These are phyloP conservation scores for Acorus gramineus DNA, from an alignment of 106 monocot genomes.

Conservation along the genomic window DNA sequence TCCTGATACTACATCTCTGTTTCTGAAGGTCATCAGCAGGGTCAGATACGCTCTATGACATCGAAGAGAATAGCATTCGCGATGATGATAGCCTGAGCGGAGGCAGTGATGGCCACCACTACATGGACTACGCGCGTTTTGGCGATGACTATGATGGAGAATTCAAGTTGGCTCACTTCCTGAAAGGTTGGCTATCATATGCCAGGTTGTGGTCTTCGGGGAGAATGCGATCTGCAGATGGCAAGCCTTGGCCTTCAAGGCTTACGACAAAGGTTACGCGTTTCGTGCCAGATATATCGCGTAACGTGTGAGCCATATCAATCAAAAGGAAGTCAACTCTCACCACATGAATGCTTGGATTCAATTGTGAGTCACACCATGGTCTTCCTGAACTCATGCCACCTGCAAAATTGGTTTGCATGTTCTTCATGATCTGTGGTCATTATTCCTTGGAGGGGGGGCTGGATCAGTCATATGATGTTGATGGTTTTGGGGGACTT, in stretches of 20 bases:
- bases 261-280: background rate
- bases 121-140: background rate
- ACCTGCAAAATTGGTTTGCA: too few species aligned
- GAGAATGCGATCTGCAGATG: background rate
- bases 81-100: background rate
- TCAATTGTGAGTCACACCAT: too few species aligned
- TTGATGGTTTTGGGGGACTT: too few species aligned
- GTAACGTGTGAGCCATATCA: too few species aligned
- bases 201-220: background rate
- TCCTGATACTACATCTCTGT: too few species aligned
- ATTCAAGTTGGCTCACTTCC: background rate
- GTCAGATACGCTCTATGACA: background rate
- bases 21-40: background rate
- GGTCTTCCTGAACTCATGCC: too few species aligned
- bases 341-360: too few species aligned
- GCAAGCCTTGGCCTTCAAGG: background rate
- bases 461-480: too few species aligned
- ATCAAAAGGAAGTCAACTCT: too few species aligned
- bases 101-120: background rate
- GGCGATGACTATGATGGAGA: background rate
- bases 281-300: too few species aligned
- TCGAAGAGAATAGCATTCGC: background rate
- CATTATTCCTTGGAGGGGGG: too few species aligned
- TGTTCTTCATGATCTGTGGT: too few species aligned
- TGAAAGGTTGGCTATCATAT: conserved; percentile 11